A percentile compares a stretch with the other conserved stretches of the same genome.
These are phyloP conservation scores for Gastrodia elata DNA, from an alignment of 106 monocot species.

Conservation along the genomic window DNA sequence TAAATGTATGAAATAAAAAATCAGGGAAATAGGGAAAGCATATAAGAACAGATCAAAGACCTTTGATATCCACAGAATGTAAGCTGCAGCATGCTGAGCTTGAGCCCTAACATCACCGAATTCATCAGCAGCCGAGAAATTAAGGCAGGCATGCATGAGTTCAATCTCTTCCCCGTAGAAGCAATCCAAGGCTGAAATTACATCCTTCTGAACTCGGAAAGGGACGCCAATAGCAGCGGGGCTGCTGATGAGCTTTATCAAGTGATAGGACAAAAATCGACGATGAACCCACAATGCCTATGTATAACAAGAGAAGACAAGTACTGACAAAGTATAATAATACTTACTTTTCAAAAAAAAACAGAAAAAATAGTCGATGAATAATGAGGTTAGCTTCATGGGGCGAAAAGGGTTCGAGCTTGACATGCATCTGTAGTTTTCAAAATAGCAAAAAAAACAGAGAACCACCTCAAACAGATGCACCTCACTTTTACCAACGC, in stretches of 20 bases:
- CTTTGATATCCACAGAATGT: conserved; percentile 66
- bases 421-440: too few species aligned
- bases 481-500: too few species aligned
- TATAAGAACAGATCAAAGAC: conserved; percentile 8
- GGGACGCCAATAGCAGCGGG: neutral
- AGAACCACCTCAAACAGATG: too few species aligned
- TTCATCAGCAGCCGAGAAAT: conserved; percentile 21
- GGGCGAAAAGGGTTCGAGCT: too few species aligned
- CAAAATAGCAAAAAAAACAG: too few species aligned
- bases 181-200: conserved; percentile 9
- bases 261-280: conserved; percentile 54
- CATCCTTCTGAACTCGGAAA: neutral
- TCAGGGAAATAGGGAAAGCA: neutral
- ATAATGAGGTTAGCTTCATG: too few species aligned
- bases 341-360: neutral
- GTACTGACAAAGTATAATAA: neutral
- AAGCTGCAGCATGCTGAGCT: conserved; percentile 40
- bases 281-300: conserved; percentile 84
- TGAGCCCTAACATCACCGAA: conserved; percentile 46
- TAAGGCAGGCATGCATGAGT: conserved; percentile 26
- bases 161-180: conserved; percentile 44
- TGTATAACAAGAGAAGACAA: neutral
- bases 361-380: too few species aligned
- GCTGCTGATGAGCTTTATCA: conserved; percentile 28
- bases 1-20: neutral